Percentiles rank a stretch among this genome's conserved stretches.
These are phyloP conservation scores for Termitomyces bulborhizus DNA, from an alignment of 768 basidiomycete genomes.

Conservation along the genomic window DNA sequence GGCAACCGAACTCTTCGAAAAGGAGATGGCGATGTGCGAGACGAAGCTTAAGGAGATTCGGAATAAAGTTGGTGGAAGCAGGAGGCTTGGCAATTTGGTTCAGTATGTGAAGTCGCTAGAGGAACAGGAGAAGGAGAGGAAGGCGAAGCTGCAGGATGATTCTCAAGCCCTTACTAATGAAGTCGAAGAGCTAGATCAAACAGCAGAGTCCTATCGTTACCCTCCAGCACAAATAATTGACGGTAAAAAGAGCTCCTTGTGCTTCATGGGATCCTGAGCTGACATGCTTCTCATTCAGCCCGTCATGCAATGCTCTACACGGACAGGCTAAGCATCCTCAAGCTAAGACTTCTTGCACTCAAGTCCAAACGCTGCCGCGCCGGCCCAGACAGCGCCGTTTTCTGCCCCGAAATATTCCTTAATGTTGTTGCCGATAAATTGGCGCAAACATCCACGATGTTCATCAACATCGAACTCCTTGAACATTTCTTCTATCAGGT, in stretches of 20 bases:
- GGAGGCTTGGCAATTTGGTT: slow-evolving; percentile 72
- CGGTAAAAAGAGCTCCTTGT: slow-evolving; percentile 44
- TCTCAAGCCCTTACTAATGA: slow-evolving; percentile 16
- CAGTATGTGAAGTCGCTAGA: slow-evolving; percentile 79
- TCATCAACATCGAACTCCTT: slow-evolving; percentile 96
- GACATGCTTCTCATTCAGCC: slow-evolving; percentile 38
- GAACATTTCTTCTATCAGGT: slow-evolving; percentile 99
- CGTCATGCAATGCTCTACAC: slow-evolving; percentile 88
- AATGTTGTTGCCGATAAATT: slow-evolving; percentile 96
- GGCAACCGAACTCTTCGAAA: slow-evolving; percentile 75
- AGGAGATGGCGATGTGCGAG: slow-evolving; percentile 82
- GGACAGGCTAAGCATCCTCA: slow-evolving; percentile 77
- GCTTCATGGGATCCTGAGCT: slow-evolving; percentile 3
- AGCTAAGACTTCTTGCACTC: slow-evolving; percentile 79
- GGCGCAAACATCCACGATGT: slow-evolving; percentile 93
- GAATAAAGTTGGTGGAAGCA: slow-evolving; percentile 81
- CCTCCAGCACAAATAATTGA: slow-evolving; percentile 89
- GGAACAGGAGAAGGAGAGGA: slow-evolving; percentile 64
- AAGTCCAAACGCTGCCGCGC: slow-evolving; percentile 84
- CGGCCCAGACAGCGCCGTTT: slow-evolving; percentile 81
- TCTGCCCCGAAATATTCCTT: slow-evolving; percentile 97
- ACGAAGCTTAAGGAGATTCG: slow-evolving; percentile 79
- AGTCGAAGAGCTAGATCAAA: slow-evolving; percentile 27
- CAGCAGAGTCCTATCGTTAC: slow-evolving; percentile 79
- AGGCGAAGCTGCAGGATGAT: slow-evolving; percentile 40